Conservation (phyloP, 1,284 basidiomycete genomes). For the Trichosporon ovoides region DNA sequence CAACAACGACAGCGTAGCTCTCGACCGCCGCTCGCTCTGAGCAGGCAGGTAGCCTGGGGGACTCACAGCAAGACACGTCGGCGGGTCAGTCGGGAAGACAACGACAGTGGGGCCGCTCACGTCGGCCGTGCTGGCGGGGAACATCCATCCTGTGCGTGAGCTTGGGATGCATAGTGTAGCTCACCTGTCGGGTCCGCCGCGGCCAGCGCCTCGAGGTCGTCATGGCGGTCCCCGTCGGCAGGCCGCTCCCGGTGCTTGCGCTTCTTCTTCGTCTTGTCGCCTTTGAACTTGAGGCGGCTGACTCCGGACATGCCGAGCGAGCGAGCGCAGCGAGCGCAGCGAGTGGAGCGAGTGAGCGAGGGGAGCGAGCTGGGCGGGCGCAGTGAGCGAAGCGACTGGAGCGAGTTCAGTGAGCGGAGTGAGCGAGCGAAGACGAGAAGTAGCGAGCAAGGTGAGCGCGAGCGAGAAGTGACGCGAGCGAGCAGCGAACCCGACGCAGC, state of each 20-base stretch:
- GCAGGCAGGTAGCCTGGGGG: no score
- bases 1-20: no score
- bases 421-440: no score
- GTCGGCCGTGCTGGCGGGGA: slow-evolving; percentile 43
- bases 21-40: no score
- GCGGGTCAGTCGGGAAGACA: slow-evolving; percentile 40
- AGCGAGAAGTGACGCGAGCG: no score
- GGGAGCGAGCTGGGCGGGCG: no score
- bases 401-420: no score
- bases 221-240: slow-evolving; percentile 28
- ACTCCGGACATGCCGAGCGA: not conserved
- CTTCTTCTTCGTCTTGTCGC: slow-evolving; percentile 52
- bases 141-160: slow-evolving; percentile 47
- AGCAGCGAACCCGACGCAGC: no score
- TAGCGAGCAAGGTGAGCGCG: no score
- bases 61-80: slow-evolving; percentile 43
- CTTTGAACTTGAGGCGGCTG: slow-evolving; percentile 50
- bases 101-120: slow-evolving; percentile 50
- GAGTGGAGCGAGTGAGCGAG: no score
- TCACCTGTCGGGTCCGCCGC: slow-evolving; percentile 43
- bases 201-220: slow-evolving; percentile 36
- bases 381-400: no score
- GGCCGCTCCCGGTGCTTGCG: slow-evolving; percentile 51
- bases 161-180: not conserved
- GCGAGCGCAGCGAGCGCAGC: no score